Evolutionary conservation across 805 yeast species (phyloP), one percentile per base, ranked within the genome.

Genomic region (Saccharomycopsis synnaedendra): DNA sequence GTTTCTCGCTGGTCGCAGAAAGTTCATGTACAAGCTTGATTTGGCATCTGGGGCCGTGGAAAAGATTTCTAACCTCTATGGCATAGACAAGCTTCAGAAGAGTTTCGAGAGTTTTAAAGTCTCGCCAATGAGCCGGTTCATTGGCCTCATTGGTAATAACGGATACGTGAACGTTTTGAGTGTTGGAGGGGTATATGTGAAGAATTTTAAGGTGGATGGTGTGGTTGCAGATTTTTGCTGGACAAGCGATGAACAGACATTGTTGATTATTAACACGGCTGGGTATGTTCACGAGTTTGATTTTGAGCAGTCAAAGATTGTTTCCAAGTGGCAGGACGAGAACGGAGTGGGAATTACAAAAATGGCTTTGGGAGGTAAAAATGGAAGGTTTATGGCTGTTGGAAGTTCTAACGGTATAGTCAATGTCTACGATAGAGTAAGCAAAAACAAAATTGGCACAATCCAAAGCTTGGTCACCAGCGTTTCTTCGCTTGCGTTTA

Each of bases 221-320:
- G 75, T 76, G 1, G 68, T 89, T 40, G 78, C 83, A 5, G 98
- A 93, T 63, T 78, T 89, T 58, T 88, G 73, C 32, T 85, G 89
- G 74, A 58, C 74, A 38, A 55, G 52, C 4, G 75, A 74, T 52
- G 68, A 70, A 9, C 61, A 64, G 32, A 61, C 68, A 1, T 56
- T 83, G 7, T 64, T 82, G 19, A 75, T 82, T 29, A 76, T 80
- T n/a, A 89, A 83, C 57, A 70, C 80, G 1, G 72, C 75, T 11
- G 97, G 97, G 41, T 94, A 87, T 53, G 76, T 93, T 3, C 89
- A 95, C 93, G 96, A 87, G 58, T 93, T 86, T 67, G 72, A 75
- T 52, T 60, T 78, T 42, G 65, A 64, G 4, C 63, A 65, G 3
- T 71, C 75, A 36, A 67, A 73, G 53, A 72, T 86, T 11, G 47